Evolutionary conservation across 495 filamentous ascomycete genomes (phyloP).

Genomic region (Hypoxylon lenormandii): DNA sequence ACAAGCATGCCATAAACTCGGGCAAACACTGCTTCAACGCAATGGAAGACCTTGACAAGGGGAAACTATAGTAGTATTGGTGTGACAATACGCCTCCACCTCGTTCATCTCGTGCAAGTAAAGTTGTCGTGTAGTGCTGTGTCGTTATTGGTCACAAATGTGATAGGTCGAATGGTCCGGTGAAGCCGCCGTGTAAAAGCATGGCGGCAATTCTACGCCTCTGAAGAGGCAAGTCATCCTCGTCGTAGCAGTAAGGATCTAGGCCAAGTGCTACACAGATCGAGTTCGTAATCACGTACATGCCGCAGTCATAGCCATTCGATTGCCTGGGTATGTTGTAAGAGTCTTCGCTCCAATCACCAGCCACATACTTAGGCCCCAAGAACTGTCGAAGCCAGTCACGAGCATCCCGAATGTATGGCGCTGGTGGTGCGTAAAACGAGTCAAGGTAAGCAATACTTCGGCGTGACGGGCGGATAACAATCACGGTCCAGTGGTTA

Average conservation of each 20-base stretch:
- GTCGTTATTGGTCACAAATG: constrained; percentile 32
- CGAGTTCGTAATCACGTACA: constrained; percentile 80
- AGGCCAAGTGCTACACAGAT: constrained; percentile 75
- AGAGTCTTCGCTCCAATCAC: constrained; percentile 71
- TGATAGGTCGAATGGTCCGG: constrained; percentile 58
- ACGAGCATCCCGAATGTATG: constrained; percentile 32
- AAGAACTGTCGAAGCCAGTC: constrained; percentile 71
- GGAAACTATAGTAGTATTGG: too few species aligned
- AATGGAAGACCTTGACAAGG: too few species aligned
- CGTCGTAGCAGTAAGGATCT: constrained; percentile 69
- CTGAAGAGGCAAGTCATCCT: constrained; percentile 68
- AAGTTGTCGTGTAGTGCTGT: background rate
- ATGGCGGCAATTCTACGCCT: constrained; percentile 75
- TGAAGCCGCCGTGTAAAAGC: constrained; percentile 74
- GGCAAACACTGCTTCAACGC: too few species aligned
- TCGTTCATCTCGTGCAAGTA: too few species aligned
- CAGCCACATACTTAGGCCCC: constrained; percentile 64
- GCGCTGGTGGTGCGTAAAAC: constrained; percentile 57
- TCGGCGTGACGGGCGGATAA: constrained; percentile 72
- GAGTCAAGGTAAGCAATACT: constrained; percentile 83
- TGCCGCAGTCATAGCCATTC: constrained; percentile 83
- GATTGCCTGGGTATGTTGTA: constrained; percentile 67
- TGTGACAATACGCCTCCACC: too few species aligned
- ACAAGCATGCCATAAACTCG: too few species aligned
- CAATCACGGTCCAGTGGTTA: constrained; percentile 74